Conservation (phyloP, 305 asterid genomes). For the Fraxinus dipetala region DNA sequence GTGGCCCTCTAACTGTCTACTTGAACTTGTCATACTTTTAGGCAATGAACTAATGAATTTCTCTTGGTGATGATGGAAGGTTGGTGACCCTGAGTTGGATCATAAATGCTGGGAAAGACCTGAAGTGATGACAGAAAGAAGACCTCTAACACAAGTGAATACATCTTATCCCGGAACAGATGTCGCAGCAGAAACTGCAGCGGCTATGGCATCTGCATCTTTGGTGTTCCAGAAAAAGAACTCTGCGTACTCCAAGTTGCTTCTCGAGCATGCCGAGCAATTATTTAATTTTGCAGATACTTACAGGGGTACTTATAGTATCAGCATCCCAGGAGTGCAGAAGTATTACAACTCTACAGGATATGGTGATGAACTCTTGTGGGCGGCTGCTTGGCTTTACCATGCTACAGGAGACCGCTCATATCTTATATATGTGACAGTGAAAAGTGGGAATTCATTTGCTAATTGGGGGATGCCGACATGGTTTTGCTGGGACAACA, state of each 20-base stretch:
- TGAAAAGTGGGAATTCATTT: slow-evolving; percentile 35
- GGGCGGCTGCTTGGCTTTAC: slow-evolving; percentile 86
- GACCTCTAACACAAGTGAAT: slow-evolving; percentile 55
- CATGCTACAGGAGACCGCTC: slow-evolving; percentile 51
- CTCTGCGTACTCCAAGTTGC: slow-evolving; percentile 37
- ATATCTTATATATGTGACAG: slow-evolving; percentile 40
- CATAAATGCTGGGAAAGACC: slow-evolving; percentile 77
- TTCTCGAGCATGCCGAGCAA: slow-evolving; percentile 49
- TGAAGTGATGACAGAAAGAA: slow-evolving; percentile 35
- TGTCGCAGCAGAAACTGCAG: slow-evolving; percentile 76
- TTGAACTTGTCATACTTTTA: not conserved
- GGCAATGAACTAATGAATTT: not conserved
- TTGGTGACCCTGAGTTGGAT: slow-evolving; percentile 62
- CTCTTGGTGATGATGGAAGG: slow-evolving; percentile 28
- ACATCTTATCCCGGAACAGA: slow-evolving; percentile 60
- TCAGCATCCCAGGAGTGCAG: slow-evolving; percentile 47
- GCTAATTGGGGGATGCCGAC: slow-evolving; percentile 54
- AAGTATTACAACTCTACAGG: slow-evolving; percentile 56
- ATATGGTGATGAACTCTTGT: slow-evolving; percentile 66
- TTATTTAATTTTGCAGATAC: slow-evolving; percentile 57
- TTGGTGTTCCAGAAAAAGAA: slow-evolving; percentile 45
- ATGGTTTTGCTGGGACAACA: slow-evolving; percentile 68
- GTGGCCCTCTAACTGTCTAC: not conserved
- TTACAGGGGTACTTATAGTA: slow-evolving; percentile 50
- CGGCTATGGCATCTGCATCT: slow-evolving; percentile 76